phyloP scores from a whole-genome alignment of 108 stramenopile species.

The Discostella pseudostelligera region DNA sequence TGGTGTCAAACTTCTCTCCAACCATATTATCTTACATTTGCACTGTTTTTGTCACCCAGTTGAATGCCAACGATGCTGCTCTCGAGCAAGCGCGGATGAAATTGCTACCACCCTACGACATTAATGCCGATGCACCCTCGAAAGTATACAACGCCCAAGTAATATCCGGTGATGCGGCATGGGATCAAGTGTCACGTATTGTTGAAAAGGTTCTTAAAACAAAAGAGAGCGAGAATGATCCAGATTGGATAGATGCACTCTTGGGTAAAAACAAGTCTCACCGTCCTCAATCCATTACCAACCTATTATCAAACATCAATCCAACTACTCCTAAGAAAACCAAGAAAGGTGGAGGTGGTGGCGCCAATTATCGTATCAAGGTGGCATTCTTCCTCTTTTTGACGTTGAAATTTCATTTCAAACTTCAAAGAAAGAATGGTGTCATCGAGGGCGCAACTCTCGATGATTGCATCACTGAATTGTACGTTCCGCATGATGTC shows the following conservation, averaged over 20 bases:
- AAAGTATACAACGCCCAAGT: constrained; percentile 62
- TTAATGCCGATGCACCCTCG: constrained; percentile 51
- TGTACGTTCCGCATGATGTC: constrained; percentile 59
- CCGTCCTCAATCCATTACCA: constrained; percentile 46
- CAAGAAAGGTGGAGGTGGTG: too few relatives aligned
- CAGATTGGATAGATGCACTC: constrained; percentile 29
- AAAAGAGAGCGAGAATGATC: constrained; percentile 27
- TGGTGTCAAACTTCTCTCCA: not conserved
- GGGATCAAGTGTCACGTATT: constrained; percentile 58
- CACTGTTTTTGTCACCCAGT: constrained; percentile 5
- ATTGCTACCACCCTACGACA: constrained; percentile 70
- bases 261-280: constrained; percentile 31
- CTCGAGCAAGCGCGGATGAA: constrained; percentile 56
- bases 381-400: constrained; percentile 54
- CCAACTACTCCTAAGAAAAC: constrained; percentile 36
- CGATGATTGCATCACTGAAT: constrained; percentile 44
- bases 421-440: constrained; percentile 26
- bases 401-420: constrained; percentile 59
- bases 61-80: constrained; percentile 47
- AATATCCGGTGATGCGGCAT: constrained; percentile 58
- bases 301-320: constrained; percentile 38
- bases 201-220: constrained; percentile 61
- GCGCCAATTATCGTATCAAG: constrained; percentile 50
- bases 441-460: constrained; percentile 40
- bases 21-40: not conserved